phyloP scores from a whole-genome alignment of 768 basidiomycete genomes.

The Lentinula sp. region DNA sequence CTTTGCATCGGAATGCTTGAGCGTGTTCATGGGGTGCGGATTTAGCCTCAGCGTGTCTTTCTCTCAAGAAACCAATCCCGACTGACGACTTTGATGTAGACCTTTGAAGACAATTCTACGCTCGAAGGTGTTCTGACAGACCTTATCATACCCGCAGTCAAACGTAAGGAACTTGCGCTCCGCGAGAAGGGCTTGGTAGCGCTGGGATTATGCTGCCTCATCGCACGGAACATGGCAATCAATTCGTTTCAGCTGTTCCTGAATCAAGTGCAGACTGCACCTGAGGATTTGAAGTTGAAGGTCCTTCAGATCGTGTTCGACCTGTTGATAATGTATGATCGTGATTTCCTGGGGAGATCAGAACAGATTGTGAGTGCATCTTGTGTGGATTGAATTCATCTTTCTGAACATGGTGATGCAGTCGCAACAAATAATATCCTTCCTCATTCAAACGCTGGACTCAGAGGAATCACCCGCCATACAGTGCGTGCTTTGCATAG shows the following conservation, averaged over 20 bases:
- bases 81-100: slow-evolving; percentile 34
- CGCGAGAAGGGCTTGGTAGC: slow-evolving; percentile 77
- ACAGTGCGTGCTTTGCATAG: slow-evolving; percentile 74
- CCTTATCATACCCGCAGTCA: slow-evolving; percentile 86
- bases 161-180: slow-evolving; percentile 77
- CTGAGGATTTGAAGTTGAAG: slow-evolving; percentile 69
- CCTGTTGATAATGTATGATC: slow-evolving; percentile 83
- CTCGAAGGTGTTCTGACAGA: slow-evolving; percentile 78
- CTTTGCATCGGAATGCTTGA: slow-evolving; percentile 87
- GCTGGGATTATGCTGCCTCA: slow-evolving; percentile 80
- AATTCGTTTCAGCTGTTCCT: slow-evolving; percentile 80
- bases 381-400: not conserved
- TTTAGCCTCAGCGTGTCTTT: slow-evolving; percentile 11
- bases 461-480: slow-evolving; percentile 69
- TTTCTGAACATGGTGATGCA: not conserved
- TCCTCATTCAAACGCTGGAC: slow-evolving; percentile 44
- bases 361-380: slow-evolving; percentile 33
- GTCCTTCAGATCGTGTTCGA: slow-evolving; percentile 88
- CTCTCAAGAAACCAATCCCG: not conserved
- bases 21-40: slow-evolving; percentile 79
- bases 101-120: slow-evolving; percentile 74
- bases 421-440: slow-evolving; percentile 38
- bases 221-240: slow-evolving; percentile 66
- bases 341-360: slow-evolving; percentile 57
- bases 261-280: slow-evolving; percentile 70